Conservation (phyloP, 164 flowering plant species). For the Dillenia turbinata region DNA sequence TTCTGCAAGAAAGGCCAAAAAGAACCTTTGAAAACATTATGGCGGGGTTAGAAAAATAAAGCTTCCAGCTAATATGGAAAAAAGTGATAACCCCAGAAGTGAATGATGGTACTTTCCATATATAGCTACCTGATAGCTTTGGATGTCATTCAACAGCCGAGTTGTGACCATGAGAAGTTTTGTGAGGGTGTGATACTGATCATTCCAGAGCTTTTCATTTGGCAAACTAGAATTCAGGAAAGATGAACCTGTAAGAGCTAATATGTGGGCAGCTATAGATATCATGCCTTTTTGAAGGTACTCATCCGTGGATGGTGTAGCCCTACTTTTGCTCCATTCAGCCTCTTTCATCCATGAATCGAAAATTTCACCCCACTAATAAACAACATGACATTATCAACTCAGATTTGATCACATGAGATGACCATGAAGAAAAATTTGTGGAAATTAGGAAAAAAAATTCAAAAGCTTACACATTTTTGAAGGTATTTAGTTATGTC, state of each 20-base stretch:
- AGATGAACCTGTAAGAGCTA: slow-evolving; percentile 22
- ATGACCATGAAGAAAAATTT: too few relatives aligned
- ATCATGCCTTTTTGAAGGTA: slow-evolving; percentile 31
- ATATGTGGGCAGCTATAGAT: slow-evolving; percentile 26
- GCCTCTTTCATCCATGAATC: slow-evolving; percentile 37
- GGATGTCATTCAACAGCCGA: slow-evolving; percentile 38
- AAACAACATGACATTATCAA: not conserved
- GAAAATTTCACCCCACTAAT: slow-evolving; percentile 36
- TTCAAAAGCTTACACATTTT: slow-evolving; percentile 15
- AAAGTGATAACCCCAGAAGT: not conserved
- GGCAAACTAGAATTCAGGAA: slow-evolving; percentile 11
- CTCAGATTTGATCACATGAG: too few relatives aligned
- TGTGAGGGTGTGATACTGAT: slow-evolving; percentile 17
- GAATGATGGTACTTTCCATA: too few relatives aligned
- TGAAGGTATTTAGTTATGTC: slow-evolving; percentile 15
- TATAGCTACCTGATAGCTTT: slow-evolving; percentile 33
- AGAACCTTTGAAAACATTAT: not conserved
- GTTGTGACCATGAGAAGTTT: slow-evolving; percentile 27
- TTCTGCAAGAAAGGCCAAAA: slow-evolving; percentile 17
- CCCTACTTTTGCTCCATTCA: slow-evolving; percentile 24
- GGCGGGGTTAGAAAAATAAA: not conserved
- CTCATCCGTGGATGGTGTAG: slow-evolving; percentile 24
- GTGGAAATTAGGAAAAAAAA: not conserved
- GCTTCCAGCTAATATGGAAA: not conserved
- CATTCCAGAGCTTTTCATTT: slow-evolving; percentile 3